A percentile compares a stretch with the other conserved stretches of the same genome.
Conservation (phyloP, 192 early-diverging fungal species). For the Coemansia sp. region DNA sequence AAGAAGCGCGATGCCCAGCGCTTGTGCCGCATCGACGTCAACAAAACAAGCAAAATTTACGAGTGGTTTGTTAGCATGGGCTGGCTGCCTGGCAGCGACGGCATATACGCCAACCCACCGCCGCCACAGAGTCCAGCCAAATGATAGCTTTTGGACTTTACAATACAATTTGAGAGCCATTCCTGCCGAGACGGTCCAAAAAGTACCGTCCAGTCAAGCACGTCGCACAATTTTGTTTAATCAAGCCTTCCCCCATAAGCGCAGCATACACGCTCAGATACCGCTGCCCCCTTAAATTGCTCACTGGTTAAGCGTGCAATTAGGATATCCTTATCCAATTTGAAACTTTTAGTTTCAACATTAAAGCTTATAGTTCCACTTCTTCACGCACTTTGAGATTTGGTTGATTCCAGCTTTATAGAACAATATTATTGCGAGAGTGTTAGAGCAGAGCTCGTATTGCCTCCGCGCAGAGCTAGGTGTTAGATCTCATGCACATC, state of each 20-base stretch:
- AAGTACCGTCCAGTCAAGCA: not conserved
- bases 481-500: constrained; percentile 36
- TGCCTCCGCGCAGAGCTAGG: constrained; percentile 23
- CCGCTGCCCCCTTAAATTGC: not conserved
- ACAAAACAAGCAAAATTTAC: constrained; percentile 87
- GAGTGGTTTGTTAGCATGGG: constrained; percentile 84
- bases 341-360: constrained; percentile 4
- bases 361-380: constrained; percentile 1
- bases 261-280: not conserved
- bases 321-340: not conserved
- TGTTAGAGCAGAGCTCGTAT: constrained; percentile 34
- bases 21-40: constrained; percentile 89
- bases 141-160: not conserved
- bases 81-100: constrained; percentile 66
- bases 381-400: constrained; percentile 3
- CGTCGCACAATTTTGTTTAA: not conserved
- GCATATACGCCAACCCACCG: constrained; percentile 25
- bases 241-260: not conserved
- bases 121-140: not conserved
- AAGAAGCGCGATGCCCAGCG: constrained; percentile 91
- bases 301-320: not conserved
- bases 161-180: not conserved
- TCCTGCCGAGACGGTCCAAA: not conserved
- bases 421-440: constrained; percentile 10
- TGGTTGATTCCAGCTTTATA: constrained; percentile 50